These are phyloP conservation scores for Prunus mume DNA, from an alignment of 306 rosid genomes.

Conservation along the genomic window DNA sequence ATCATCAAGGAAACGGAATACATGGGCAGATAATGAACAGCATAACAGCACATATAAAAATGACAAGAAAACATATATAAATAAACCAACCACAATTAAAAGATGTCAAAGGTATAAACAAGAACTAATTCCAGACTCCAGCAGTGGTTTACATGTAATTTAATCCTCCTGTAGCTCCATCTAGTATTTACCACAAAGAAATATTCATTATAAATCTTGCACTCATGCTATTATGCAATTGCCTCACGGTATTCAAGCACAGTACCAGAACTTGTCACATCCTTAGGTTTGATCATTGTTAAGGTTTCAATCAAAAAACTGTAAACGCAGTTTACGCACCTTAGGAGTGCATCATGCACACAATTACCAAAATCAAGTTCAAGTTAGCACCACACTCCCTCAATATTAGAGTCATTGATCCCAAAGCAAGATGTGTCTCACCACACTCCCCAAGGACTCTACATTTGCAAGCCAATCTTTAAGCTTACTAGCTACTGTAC, in stretches of 20 bases:
- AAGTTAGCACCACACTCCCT: background rate
- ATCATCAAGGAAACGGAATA: background rate
- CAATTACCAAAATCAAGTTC: background rate
- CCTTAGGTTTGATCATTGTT: background rate
- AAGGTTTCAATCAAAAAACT: background rate
- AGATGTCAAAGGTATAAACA: background rate
- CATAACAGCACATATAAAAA: background rate
- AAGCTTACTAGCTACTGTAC: background rate
- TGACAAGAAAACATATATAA: background rate
- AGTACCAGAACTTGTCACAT: background rate
- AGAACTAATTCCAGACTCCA: background rate
- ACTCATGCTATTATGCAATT: background rate
- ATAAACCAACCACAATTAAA: background rate
- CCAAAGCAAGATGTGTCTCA: background rate
- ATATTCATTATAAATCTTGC: background rate
- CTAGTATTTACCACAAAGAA: background rate
- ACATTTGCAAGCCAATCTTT: background rate
- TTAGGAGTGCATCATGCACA: background rate
- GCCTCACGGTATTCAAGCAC: background rate
- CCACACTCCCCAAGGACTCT: background rate
- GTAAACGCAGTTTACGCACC: background rate
- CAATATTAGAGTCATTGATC: background rate
- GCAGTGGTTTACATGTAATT: background rate
- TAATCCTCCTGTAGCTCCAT: conserved; percentile 3
- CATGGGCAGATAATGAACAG: background rate